Percentiles rank a stretch among this genome's conserved stretches.
Conservation (phyloP, 2,329 filamentous ascomycete species). For the Leptographium lundbergii region DNA sequence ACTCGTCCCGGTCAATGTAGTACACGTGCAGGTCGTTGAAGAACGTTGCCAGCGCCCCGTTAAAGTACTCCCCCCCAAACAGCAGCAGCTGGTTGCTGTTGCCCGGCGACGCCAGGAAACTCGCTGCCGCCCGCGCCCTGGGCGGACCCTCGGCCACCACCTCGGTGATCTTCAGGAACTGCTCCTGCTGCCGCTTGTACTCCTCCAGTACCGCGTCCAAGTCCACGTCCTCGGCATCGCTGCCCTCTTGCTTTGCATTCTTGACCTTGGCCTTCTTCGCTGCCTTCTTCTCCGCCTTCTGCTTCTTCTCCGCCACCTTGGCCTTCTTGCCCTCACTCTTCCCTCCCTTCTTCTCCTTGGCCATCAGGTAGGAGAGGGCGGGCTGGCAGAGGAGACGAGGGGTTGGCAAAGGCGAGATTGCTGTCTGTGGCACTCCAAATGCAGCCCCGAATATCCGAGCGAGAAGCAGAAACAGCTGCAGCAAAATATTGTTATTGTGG, state of each 20-base stretch:
- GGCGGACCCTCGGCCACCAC: conserved; percentile 58
- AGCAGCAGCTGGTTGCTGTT: conserved; percentile 81
- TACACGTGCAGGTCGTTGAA: conserved; percentile 56
- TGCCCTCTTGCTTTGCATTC: conserved; percentile 60
- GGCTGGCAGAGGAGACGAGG: too few relatives aligned
- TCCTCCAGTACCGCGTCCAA: conserved; percentile 87
- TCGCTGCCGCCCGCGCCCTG: conserved; percentile 64
- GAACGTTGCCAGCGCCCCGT: conserved; percentile 70
- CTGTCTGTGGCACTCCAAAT: not conserved
- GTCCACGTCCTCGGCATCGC: conserved; percentile 85
- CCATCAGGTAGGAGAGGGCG: conserved; percentile 19
- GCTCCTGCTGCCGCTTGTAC: conserved; percentile 85
- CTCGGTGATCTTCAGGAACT: conserved; percentile 90
- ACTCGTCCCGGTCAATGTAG: conserved; percentile 75
- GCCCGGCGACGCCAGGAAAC: conserved; percentile 71
- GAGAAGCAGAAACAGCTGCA: not conserved
- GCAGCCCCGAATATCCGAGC: not conserved
- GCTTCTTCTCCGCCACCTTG: conserved; percentile 48
- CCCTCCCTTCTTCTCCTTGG: conserved; percentile 29
- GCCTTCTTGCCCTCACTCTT: conserved; percentile 31
- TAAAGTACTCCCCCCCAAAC: conserved; percentile 93
- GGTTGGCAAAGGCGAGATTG: conserved; percentile 23
- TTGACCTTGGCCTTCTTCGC: conserved; percentile 73
- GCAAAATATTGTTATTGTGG: not conserved
- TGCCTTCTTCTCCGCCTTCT: conserved; percentile 78